Evolutionary conservation across 257 asterid genomes (phyloP).

Genomic region (Haberlea rhodopensis): DNA sequence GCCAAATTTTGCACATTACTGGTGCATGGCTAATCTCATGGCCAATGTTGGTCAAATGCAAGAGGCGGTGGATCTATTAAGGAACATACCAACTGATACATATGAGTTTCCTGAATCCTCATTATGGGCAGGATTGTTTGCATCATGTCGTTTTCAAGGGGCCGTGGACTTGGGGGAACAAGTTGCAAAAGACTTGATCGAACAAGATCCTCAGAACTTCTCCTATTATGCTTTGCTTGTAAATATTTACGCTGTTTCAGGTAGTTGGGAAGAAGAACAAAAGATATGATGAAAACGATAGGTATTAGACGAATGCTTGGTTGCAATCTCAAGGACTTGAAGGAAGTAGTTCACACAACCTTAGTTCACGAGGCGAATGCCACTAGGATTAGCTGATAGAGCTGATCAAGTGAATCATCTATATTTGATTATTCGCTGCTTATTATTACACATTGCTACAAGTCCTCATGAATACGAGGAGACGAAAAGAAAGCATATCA

Average conservation of each 20-base stretch:
- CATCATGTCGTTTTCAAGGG: constrained; percentile 57
- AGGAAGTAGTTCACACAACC: constrained; percentile 45
- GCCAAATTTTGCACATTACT: constrained; percentile 62
- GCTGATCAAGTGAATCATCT: not conserved
- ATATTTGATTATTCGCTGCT: not conserved
- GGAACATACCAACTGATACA: constrained; percentile 39
- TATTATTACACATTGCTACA: not conserved
- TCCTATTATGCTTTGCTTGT: constrained; percentile 51
- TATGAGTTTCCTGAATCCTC: constrained; percentile 40
- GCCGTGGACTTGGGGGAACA: constrained; percentile 43
- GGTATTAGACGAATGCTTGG: constrained; percentile 46
- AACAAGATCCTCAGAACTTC: constrained; percentile 55
- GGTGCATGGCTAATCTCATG: constrained; percentile 76
- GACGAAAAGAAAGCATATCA: not conserved
- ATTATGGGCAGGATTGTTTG: constrained; percentile 51
- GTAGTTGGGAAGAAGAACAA: constrained; percentile 63
- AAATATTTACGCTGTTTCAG: constrained; percentile 60
- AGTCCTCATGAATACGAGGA: not conserved
- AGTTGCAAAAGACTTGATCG: constrained; percentile 49
- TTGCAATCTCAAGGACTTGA: constrained; percentile 58
- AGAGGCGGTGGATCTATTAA: constrained; percentile 54
- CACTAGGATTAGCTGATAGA: constrained; percentile 6
- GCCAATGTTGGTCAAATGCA: constrained; percentile 48
- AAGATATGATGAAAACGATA: constrained; percentile 49
- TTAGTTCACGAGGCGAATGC: not conserved